phyloP scores from a whole-genome alignment of 2,329 filamentous ascomycete species.

The Calonectria pseudoreteaudii region DNA sequence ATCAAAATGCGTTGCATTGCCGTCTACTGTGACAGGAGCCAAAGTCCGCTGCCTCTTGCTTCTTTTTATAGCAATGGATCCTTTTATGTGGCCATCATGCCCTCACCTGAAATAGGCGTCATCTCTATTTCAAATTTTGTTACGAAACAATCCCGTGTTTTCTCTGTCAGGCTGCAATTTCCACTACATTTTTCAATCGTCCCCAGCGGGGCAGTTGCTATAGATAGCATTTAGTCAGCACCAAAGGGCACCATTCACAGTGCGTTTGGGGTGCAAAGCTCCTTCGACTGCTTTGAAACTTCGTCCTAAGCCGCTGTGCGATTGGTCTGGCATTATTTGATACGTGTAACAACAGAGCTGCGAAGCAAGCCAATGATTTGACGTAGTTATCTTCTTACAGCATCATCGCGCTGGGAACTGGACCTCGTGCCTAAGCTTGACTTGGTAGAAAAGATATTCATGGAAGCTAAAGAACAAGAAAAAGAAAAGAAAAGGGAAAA shows the following conservation, averaged over 20 bases:
- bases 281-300: neutral
- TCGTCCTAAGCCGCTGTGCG: neutral
- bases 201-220: neutral
- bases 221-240: neutral
- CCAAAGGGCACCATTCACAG: neutral
- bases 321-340: neutral
- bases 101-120: neutral
- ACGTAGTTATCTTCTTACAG: neutral
- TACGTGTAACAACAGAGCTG: neutral
- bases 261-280: no score
- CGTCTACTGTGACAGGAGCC: conserved; percentile 7
- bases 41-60: neutral
- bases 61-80: neutral
- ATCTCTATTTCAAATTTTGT: neutral
- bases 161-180: neutral
- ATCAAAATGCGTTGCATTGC: neutral
- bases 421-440: neutral
- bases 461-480: neutral
- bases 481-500: neutral
- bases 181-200: neutral
- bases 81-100: neutral
- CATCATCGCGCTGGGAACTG: neutral
- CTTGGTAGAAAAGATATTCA: neutral
- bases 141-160: neutral
- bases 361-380: neutral